phyloP scores from a whole-genome alignment of 768 basidiomycete genomes.

The Amanita rubescens region DNA sequence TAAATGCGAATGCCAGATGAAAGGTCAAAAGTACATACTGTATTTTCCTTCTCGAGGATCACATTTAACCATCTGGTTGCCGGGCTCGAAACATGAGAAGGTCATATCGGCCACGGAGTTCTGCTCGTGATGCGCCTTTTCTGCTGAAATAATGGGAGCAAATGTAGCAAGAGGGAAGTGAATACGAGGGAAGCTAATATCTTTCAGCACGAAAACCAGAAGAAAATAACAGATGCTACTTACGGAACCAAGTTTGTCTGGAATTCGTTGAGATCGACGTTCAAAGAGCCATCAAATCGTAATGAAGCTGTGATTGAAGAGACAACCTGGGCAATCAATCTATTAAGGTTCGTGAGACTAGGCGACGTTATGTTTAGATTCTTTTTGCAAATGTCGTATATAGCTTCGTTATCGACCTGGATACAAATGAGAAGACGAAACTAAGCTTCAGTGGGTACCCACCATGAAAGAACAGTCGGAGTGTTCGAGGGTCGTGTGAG shows the following conservation, averaged over 20 bases:
- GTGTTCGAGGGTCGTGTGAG: constrained; percentile 98
- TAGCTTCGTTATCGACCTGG: constrained; percentile 97
- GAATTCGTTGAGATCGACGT: constrained; percentile 97
- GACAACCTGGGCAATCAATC: constrained; percentile 97
- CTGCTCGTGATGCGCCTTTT: constrained; percentile 94
- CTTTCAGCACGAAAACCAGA: constrained; percentile 8
- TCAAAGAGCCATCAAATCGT: constrained; percentile 94
- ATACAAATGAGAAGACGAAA: not conserved
- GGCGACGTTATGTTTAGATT: constrained; percentile 81
- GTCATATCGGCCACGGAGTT: constrained; percentile 99
- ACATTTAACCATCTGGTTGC: constrained; percentile 94
- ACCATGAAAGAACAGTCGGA: constrained; percentile 99
- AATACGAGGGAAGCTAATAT: constrained; percentile 86
- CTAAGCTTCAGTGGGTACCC: constrained; percentile 5
- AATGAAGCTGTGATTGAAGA: constrained; percentile 96
- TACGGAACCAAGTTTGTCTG: constrained; percentile 98
- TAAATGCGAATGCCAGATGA: not conserved
- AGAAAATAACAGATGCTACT: constrained; percentile 26
- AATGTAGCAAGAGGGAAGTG: constrained; percentile 98
- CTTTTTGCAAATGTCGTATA: constrained; percentile 99
- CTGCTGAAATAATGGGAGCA: constrained; percentile 90
- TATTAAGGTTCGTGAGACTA: constrained; percentile 89
- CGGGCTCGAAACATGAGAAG: constrained; percentile 93
- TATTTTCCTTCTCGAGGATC: constrained; percentile 98
- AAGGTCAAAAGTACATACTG: constrained; percentile 46